Evolutionary conservation across 2,329 filamentous ascomycete species (phyloP).

Genomic region (Aspergillus luchuensis): DNA sequence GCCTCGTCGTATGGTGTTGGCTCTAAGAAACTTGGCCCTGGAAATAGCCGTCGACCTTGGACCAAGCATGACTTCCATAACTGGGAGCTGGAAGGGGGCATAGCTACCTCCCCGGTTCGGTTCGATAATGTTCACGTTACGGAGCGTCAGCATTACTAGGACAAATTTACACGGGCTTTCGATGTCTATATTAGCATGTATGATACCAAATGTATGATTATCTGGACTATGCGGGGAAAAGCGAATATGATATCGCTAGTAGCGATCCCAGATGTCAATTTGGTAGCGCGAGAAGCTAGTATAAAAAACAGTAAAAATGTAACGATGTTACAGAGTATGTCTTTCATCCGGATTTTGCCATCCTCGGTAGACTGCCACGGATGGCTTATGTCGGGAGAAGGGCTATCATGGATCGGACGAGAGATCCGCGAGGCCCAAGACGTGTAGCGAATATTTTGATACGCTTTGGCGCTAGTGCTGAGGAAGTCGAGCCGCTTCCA

Average conservation of each 20-base stretch:
- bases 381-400: background rate
- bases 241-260: no score
- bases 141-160: conserved; percentile 16
- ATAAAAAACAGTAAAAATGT: background rate
- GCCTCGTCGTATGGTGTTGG: conserved; percentile 49
- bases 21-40: conserved; percentile 28
- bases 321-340: background rate
- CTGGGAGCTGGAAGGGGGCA: conserved; percentile 36
- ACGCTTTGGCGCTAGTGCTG: background rate
- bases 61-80: conserved; percentile 22
- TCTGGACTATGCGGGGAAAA: no score
- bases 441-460: background rate
- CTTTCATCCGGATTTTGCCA: background rate
- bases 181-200: background rate
- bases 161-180: background rate
- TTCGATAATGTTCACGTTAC: conserved; percentile 12
- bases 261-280: background rate
- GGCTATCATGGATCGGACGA: background rate
- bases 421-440: background rate
- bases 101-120: conserved; percentile 31
- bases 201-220: background rate
- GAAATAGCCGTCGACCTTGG: conserved; percentile 19
- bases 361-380: background rate
- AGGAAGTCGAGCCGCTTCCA: background rate
- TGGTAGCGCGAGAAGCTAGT: background rate